Evolutionary conservation across 2,329 filamentous ascomycete species (phyloP), one percentile per base, ranked within the genome.

Genomic region (Fusarium albidum): DNA sequence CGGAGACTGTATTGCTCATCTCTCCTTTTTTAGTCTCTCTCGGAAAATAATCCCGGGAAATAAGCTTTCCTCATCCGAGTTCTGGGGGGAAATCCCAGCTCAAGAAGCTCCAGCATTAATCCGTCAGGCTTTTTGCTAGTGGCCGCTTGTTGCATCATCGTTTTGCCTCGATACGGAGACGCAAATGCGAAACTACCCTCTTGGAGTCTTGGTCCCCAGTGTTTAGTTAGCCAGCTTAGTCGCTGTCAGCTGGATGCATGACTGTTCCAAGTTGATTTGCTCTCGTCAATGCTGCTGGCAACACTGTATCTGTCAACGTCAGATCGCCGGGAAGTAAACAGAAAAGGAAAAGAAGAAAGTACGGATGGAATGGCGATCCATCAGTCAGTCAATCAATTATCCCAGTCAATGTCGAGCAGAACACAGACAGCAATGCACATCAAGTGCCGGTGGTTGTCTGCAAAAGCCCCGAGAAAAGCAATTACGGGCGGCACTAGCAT

Each of bases 381-480:
- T 21, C 21, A 44, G 27, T 49, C 17, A 45, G 38, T 28, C 26
- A 32, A 47, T 46, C 11, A 37, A 29, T 29, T 9, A 38, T 37
- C 15, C 13, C 17, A 37, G 25, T 14, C 25, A 25, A 18, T 38
- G 17, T n/a, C 31, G 26, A 17, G 17, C 8, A 17, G 13, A 18
- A 3, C 12, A 35, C 21, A 21, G 21, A 21, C 21, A 21, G 21
- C 31, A 17, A 43, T 34, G 31, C 25, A 13, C 31, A 32, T 26
- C 35, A 41, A 48, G 35, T 48, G 35, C 35, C 45, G 41, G 44
- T 55, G 50, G 62, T 40, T 49, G 49, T 56, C 39, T 48, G 31
- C 46, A 61, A 61, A 61, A 52, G 26, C 39, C 47, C 59, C 59
- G 55, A 62, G 40, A 56, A 59, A 62, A 61, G 55, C 46, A 61